These are phyloP conservation scores for Chlorella sp. DNA, from an alignment of 139 green algal species.

Conservation along the genomic window DNA sequence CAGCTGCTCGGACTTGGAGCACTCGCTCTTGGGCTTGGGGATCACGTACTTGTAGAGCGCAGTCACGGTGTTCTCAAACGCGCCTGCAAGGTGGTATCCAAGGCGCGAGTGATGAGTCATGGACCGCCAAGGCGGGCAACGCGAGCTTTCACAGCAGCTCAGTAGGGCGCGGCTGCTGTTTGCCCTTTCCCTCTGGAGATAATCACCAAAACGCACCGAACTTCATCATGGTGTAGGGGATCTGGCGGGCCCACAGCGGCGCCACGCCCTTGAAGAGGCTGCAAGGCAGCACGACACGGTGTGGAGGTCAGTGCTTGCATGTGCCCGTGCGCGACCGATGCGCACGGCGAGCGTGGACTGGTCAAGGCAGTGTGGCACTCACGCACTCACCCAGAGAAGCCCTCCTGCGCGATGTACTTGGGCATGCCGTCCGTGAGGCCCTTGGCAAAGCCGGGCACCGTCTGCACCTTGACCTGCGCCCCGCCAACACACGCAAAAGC, in stretches of 20 bases:
- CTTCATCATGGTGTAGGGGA: conserved; percentile 97
- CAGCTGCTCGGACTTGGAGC: conserved; percentile 87
- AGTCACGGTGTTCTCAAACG: conserved; percentile 87
- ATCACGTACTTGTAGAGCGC: conserved; percentile 87
- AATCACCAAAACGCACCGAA: conserved; percentile 77
- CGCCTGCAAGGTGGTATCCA: conserved; percentile 43
- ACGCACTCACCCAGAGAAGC: too few relatives aligned
- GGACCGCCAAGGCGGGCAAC: too few relatives aligned
- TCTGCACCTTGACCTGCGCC: conserved; percentile 91
- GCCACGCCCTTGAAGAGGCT: conserved; percentile 70
- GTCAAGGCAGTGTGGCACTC: too few relatives aligned
- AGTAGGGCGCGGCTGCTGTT: too few relatives aligned
- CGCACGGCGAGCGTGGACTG: too few relatives aligned
- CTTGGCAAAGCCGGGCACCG: conserved; percentile 76
- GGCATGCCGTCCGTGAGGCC: conserved; percentile 79
- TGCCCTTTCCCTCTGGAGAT: too few relatives aligned
- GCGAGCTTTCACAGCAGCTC: too few relatives aligned
- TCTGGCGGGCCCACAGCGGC: conserved; percentile 87
- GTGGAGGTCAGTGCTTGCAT: too few relatives aligned
- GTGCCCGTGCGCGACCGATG: too few relatives aligned
- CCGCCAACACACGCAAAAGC: too few relatives aligned
- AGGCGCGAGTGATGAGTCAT: too few relatives aligned
- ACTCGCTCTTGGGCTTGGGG: conserved; percentile 86
- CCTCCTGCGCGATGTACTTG: conserved; percentile 72
- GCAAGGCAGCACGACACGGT: neutral